Evolutionary conservation across 1,139 yeast genomes (phyloP).

Genomic region (Suhomyces choctaworum): DNA sequence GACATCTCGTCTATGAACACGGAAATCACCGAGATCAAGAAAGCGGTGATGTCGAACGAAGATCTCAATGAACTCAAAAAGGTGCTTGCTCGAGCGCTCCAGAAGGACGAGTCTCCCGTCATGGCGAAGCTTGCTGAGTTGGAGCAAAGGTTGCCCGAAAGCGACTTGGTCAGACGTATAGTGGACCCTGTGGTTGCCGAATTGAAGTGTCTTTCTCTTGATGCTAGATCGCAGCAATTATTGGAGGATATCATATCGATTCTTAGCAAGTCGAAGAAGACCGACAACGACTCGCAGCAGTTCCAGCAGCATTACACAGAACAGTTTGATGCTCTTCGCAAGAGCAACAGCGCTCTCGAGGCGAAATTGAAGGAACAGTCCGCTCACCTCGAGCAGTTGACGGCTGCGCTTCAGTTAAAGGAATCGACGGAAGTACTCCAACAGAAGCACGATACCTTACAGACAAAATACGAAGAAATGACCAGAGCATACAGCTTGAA

Average conservation of each 20-base stretch:
- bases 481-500: conserved; percentile 28
- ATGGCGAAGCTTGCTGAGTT: conserved; percentile 8
- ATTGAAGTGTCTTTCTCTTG: conserved; percentile 26
- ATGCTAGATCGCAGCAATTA: conserved; percentile 20
- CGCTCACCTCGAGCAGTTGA: conserved; percentile 1
- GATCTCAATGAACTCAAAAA: conserved; percentile 6
- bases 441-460: conserved; percentile 14
- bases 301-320: conserved; percentile 5
- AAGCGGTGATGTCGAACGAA: conserved; percentile 1
- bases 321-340: not conserved
- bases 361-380: conserved; percentile 1
- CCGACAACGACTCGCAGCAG: conserved; percentile 7
- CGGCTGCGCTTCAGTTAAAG: conserved; percentile 1
- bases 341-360: not conserved
- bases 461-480: conserved; percentile 25
- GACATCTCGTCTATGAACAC: not conserved
- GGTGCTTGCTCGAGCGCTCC: conserved; percentile 6
- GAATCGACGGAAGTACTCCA: conserved; percentile 10
- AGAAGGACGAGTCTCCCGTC: conserved; percentile 6
- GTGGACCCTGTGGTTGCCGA: conserved; percentile 30
- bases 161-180: conserved; percentile 22
- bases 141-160: conserved; percentile 14
- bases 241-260: conserved; percentile 22
- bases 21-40: conserved; percentile 1
- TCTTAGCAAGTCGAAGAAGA: conserved; percentile 7